Evolutionary conservation across 2,329 filamentous ascomycete genomes (phyloP).

Genomic region (Monilinia laxa): DNA sequence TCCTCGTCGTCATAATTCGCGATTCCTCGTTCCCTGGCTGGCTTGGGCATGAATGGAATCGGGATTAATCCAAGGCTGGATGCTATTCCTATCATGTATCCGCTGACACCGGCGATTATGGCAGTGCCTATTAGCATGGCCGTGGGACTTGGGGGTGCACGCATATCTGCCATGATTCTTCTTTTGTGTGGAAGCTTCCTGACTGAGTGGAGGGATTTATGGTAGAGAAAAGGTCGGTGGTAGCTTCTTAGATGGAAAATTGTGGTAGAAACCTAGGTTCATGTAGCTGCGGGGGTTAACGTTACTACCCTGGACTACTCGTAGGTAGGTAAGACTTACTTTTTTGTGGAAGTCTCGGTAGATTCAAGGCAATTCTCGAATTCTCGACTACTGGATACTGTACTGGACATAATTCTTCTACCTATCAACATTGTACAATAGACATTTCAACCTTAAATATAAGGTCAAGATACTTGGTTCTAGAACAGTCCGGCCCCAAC

Average conservation of each 20-base stretch:
- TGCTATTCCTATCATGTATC: constrained; percentile 77
- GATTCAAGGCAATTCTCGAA: too few species aligned
- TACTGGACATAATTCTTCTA: neutral
- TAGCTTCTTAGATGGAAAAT: neutral
- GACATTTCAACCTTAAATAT: constrained; percentile 9
- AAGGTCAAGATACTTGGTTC: neutral
- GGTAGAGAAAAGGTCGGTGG: too few species aligned
- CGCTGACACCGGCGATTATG: constrained; percentile 70
- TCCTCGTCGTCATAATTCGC: constrained; percentile 59
- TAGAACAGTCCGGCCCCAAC: neutral
- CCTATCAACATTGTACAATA: too few species aligned
- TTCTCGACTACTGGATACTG: too few species aligned
- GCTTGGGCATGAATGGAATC: constrained; percentile 42
- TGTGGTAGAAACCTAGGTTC: neutral
- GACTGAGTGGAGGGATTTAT: neutral
- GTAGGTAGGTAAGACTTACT: too few species aligned
- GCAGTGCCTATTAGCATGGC: constrained; percentile 70
- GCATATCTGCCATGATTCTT: constrained; percentile 35
- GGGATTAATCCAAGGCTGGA: constrained; percentile 73
- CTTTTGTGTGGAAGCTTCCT: neutral
- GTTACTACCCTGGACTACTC: neutral
- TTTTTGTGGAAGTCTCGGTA: constrained; percentile 7
- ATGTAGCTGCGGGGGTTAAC: constrained; percentile 2
- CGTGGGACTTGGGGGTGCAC: constrained; percentile 33
- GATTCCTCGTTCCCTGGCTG: constrained; percentile 47